Evolutionary conservation across 2,329 filamentous ascomycete genomes (phyloP).

Genomic region (Salinomyces thailandicus): DNA sequence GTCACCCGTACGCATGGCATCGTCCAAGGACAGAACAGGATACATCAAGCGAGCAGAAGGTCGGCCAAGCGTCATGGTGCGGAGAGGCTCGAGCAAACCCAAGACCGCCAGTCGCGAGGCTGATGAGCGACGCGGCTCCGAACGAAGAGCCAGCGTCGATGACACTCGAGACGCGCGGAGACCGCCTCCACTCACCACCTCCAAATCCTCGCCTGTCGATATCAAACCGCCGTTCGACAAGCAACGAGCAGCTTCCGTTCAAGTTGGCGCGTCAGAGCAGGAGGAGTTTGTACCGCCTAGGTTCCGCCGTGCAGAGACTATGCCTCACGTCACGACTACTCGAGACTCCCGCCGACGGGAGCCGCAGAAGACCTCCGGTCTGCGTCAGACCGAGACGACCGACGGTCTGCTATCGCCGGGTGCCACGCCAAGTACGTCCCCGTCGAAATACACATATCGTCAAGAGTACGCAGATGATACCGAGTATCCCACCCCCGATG

Average conservation of each 20-base stretch:
- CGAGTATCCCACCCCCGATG: slow-evolving; percentile 23
- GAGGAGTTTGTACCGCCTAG: slow-evolving; percentile 19
- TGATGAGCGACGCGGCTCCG: slow-evolving; percentile 13
- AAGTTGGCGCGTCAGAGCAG: slow-evolving; percentile 14
- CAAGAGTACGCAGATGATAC: slow-evolving; percentile 21
- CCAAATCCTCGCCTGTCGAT: slow-evolving; percentile 23
- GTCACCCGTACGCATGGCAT: slow-evolving; percentile 17
- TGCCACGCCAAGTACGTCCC: slow-evolving; percentile 12
- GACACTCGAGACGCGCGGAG: slow-evolving; percentile 2
- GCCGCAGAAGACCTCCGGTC: slow-evolving; percentile 13
- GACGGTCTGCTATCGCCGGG: slow-evolving; percentile 19
- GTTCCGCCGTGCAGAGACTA: slow-evolving; percentile 34
- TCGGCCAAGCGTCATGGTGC: slow-evolving; percentile 15
- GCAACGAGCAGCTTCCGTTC: slow-evolving; percentile 20
- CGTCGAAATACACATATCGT: slow-evolving; percentile 16
- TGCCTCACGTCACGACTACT: slow-evolving; percentile 23
- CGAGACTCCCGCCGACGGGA: slow-evolving; percentile 5
- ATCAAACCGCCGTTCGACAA: slow-evolving; percentile 17
- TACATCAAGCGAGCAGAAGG: slow-evolving; percentile 18
- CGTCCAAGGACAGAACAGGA: slow-evolving; percentile 19
- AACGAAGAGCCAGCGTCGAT: slow-evolving; percentile 16
- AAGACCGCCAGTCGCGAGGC: slow-evolving; percentile 11
- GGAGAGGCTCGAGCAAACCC: slow-evolving; percentile 18
- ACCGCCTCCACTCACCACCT: slow-evolving; percentile 29
- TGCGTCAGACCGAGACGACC: slow-evolving; percentile 18